These are phyloP conservation scores for Cryptosporidium xiaoi DNA, from an alignment of 169 alveolate species.

Conservation along the genomic window DNA sequence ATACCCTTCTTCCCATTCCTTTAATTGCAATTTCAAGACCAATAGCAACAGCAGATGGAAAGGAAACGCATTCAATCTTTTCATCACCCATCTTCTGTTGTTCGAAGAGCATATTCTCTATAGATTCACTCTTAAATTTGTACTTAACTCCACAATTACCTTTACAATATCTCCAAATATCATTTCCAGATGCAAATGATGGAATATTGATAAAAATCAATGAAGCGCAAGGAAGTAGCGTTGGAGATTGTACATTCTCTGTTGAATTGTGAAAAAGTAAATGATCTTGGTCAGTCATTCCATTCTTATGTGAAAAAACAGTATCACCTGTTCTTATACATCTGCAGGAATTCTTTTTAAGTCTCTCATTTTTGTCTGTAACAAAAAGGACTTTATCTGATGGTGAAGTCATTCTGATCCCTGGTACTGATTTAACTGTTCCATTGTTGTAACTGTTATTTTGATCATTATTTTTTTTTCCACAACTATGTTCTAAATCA, in stretches of 20 bases:
- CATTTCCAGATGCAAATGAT: conserved; percentile 82
- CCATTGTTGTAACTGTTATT: not conserved
- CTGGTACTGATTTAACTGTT: not conserved
- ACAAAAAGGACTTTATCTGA: conserved; percentile 56
- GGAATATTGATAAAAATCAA: conserved; percentile 79
- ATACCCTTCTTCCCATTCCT: conserved; percentile 72
- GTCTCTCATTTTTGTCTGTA: conserved; percentile 5
- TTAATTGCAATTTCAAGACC: conserved; percentile 74
- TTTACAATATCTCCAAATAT: conserved; percentile 79
- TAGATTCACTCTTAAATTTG: conserved; percentile 39
- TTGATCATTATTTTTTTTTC: too few species aligned
- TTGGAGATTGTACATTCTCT: conserved; percentile 13
- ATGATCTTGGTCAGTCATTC: not conserved
- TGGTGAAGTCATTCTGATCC: not conserved
- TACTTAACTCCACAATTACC: conserved; percentile 54
- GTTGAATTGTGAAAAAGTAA: conserved; percentile 10
- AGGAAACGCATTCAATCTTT: conserved; percentile 73
- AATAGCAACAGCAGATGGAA: conserved; percentile 73
- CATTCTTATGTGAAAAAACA: conserved; percentile 14
- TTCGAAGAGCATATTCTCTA: conserved; percentile 35
- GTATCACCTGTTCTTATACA: conserved; percentile 13
- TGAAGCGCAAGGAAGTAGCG: conserved; percentile 75
- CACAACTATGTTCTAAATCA: not conserved
- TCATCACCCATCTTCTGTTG: conserved; percentile 77
- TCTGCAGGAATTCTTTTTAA: conserved; percentile 38